These are phyloP conservation scores for Candida sphagnicola DNA, from an alignment of 805 yeast genomes.

Conservation along the genomic window DNA sequence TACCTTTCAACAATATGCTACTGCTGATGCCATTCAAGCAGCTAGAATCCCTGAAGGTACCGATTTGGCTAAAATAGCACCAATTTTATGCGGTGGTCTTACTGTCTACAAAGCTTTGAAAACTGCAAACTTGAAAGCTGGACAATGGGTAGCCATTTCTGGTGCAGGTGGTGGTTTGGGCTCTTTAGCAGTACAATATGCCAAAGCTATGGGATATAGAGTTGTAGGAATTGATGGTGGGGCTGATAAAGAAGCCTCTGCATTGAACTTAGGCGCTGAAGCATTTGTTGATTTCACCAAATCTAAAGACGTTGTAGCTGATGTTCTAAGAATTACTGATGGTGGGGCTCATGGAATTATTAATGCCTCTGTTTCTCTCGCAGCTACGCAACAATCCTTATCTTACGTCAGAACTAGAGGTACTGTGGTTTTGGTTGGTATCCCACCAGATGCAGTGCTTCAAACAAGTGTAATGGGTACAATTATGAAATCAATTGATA, in stretches of 20 bases:
- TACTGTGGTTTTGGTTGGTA: constrained; percentile 42
- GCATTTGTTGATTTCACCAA: constrained; percentile 53
- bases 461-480: constrained; percentile 35
- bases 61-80: constrained; percentile 54
- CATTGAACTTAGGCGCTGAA: constrained; percentile 60
- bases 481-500: constrained; percentile 35
- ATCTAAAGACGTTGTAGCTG: constrained; percentile 47
- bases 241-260: constrained; percentile 58
- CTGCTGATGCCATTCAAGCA: constrained; percentile 63
- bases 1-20: constrained; percentile 64
- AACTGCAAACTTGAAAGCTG: constrained; percentile 53
- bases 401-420: constrained; percentile 38
- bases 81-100: constrained; percentile 65
- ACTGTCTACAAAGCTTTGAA: constrained; percentile 67
- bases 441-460: constrained; percentile 43
- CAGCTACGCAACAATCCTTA: constrained; percentile 45
- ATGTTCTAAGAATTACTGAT: constrained; percentile 42
- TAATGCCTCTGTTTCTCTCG: constrained; percentile 50
- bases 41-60: constrained; percentile 54
- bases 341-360: constrained; percentile 58
- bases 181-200: constrained; percentile 71
- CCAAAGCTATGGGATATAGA: constrained; percentile 67
- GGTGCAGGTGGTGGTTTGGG: constrained; percentile 87
- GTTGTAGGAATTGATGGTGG: constrained; percentile 75
- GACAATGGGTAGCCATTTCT: constrained; percentile 71